A percentile compares a stretch with the other conserved stretches of the same genome.
Conservation (phyloP, 805 yeast species). For the Starmerella asiatica region DNA sequence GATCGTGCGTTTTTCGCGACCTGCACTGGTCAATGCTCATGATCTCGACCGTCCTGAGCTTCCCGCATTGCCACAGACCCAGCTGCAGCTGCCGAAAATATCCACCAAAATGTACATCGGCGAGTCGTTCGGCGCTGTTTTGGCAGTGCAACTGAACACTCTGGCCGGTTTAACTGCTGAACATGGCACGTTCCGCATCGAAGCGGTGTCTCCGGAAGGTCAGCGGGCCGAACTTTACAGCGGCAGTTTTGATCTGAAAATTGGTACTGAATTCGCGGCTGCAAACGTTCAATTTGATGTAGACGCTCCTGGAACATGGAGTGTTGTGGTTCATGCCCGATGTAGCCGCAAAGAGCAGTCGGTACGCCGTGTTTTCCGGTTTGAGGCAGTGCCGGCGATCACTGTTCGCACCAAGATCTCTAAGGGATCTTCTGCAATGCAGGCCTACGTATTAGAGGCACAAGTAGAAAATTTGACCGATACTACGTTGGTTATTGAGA, state of each 20-base stretch:
- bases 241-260: constrained; percentile 1
- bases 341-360: constrained; percentile 17
- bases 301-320: constrained; percentile 22
- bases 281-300: constrained; percentile 17
- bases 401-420: constrained; percentile 23
- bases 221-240: constrained; percentile 1
- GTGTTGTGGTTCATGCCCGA: constrained; percentile 19
- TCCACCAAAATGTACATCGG: constrained; percentile 25
- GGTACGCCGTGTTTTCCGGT: constrained; percentile 22
- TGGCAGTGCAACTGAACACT: constrained; percentile 12
- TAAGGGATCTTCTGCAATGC: constrained; percentile 8
- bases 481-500: constrained; percentile 22
- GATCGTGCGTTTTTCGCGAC: constrained; percentile 25
- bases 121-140: constrained; percentile 23
- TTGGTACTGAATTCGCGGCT: neutral
- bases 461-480: constrained; percentile 27
- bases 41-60: constrained; percentile 13
- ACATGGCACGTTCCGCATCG: constrained; percentile 1
- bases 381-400: constrained; percentile 26
- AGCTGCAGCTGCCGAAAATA: constrained; percentile 21
- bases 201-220: constrained; percentile 6
- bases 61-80: constrained; percentile 14
- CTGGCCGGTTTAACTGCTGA: constrained; percentile 1
- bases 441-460: constrained; percentile 22
- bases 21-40: constrained; percentile 19